phyloP scores from a whole-genome alignment of 2,329 filamentous ascomycete genomes.

The Fusarium nematophilum region DNA sequence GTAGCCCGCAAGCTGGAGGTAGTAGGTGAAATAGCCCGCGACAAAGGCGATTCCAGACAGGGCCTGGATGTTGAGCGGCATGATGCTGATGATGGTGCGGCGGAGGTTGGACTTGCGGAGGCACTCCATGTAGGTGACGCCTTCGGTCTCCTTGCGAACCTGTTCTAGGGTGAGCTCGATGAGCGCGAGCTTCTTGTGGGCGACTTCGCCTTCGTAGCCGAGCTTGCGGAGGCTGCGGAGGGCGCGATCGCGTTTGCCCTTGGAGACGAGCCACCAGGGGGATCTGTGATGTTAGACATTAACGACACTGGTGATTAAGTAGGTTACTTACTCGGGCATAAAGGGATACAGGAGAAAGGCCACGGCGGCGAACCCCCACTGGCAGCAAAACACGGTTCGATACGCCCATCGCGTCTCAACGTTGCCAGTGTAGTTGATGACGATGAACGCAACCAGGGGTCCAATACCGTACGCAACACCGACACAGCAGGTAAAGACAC shows the following conservation, averaged over 20 bases:
- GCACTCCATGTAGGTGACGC: slow-evolving; percentile 27
- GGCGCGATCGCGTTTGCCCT: slow-evolving; percentile 9
- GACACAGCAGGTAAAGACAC: slow-evolving; percentile 22
- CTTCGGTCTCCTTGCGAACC: slow-evolving; percentile 13
- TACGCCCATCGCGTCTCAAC: slow-evolving; percentile 9
- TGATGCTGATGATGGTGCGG: slow-evolving; percentile 28
- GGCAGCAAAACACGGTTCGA: slow-evolving; percentile 23
- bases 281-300: slow-evolving; percentile 1
- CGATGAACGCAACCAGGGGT: slow-evolving; percentile 14
- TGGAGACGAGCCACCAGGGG: slow-evolving; percentile 25
- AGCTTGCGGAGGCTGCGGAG: slow-evolving; percentile 6
- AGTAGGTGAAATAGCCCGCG: slow-evolving; percentile 24
- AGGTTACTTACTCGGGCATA: slow-evolving; percentile 22
- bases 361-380: slow-evolving; percentile 22
- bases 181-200: slow-evolving; percentile 9
- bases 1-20: slow-evolving; percentile 20
- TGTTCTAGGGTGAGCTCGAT: slow-evolving; percentile 22
- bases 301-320: too few species aligned
- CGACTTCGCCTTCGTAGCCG: slow-evolving; percentile 1
- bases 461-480: slow-evolving; percentile 23
- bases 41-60: slow-evolving; percentile 21
- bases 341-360: neutral
- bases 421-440: slow-evolving; percentile 25
- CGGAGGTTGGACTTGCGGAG: slow-evolving; percentile 27
- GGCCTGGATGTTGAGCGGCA: slow-evolving; percentile 15